Base-by-base conservation (phyloP, 495 filamentous ascomycete species). In the Aspergillus affinis region DNA sequence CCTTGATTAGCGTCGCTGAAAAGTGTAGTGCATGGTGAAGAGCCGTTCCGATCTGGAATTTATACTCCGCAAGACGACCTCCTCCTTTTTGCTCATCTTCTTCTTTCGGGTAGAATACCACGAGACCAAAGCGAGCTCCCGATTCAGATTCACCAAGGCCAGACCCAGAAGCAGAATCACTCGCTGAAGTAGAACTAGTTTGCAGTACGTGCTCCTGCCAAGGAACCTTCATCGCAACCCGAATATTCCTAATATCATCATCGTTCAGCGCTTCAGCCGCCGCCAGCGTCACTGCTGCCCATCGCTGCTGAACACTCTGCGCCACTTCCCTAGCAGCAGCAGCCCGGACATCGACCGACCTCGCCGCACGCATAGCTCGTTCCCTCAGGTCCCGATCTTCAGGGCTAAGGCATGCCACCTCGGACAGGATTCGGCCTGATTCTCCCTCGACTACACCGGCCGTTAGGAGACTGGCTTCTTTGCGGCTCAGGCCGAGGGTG, bases 141-240 rank as follows among this genome's bases (percentile, higher is more conserved):
- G 20, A 26, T 41, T 19, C 21, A 48, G 20, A 44, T 41, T 51
- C 17, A 12, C 15, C 13, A 54, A 41, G 44, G 3, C 48, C 18
- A 32, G 29, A 15, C 27, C 44, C 47, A 53, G 48, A 52, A 26
- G 30, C 45, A 49, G 58, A 60, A 49, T 27, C 45, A 49, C 47
- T 32, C 48, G 51, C 17, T 54, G 51, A 54, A 18, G 15, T 46
- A 13, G 47, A 60, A 52, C 41, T 30, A 48, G 36, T 45, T 23
- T 54, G 50, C 15, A 57, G 12, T 23, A 59, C 47, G 18, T 49
- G 56, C 51, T 63, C 55, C 57, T 59, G 61, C 51, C 61, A 63
- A 3, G 61, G 61, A 20, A 63, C 44, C 44, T 49, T 54, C 36
- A 55, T 59, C 15, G 61, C 61, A 20, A 50, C n/a, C 21, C 46